Base-by-base conservation (phyloP, 2,329 filamentous ascomycete species). In the Grosmannia penicillata region DNA sequence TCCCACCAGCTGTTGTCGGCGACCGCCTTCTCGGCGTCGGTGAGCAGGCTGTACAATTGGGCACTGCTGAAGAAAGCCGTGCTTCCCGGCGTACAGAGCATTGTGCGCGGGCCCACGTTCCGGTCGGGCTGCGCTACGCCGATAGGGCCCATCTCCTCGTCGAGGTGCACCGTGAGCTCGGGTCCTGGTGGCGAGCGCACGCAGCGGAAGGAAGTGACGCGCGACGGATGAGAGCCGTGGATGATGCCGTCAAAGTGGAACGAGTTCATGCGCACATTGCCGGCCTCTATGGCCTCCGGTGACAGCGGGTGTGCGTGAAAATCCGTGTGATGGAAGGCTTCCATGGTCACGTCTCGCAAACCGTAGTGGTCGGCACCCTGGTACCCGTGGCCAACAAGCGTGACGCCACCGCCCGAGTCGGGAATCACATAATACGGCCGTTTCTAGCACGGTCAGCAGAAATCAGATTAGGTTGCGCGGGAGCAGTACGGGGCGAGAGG, bases 231-330 rank as follows among this genome's bases (percentile, higher is more conserved):
- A 4, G 50, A 48, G 4, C 43, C 53, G 40, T 59, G 60, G 2
- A 58, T 44, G 3, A 56, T 54, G 14, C 54, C 58, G 40, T 61
- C 56, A 11, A 60, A 58, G 38, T 61, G 57, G 58, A 57, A 61
- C 25, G 52, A 45, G 22, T 60, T 57, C 39, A 59, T 59, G 32
- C 57, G 56, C 0, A 56, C 57, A 25, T 54, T 48, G 15, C 57
- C 56, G 8, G 47, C 40, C 6, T 48, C 43, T 37, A 57, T 60
- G 8, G 55, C 49, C 31, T 47, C 43, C 6, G 37, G 30, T 10
- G 42, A 37, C 13, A 53, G 51, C 13, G 48, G 46, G 6, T 51
- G 43, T 14, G 48, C 44, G 37, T 59, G 54, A 36, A 49, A 57
- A 19, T 49, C 47, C 41, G 55, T 51, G 15, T 43, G 44, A 17